Conservation (phyloP, 2,329 filamentous ascomycete genomes). For the Pseudopithomyces maydicus region DNA sequence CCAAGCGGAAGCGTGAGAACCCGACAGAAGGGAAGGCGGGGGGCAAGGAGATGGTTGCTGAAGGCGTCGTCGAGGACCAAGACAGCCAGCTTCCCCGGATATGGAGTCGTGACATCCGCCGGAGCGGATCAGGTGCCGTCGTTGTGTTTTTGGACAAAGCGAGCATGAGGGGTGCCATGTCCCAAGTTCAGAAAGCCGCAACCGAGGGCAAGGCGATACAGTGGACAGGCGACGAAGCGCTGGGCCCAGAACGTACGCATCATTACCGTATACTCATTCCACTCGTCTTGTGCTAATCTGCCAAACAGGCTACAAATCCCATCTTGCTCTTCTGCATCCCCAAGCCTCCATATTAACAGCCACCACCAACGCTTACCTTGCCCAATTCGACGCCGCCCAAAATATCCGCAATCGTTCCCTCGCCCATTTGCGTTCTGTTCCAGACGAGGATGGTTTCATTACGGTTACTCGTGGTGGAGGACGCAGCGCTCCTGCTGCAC, state of each 20-base stretch:
- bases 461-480: constrained; percentile 81
- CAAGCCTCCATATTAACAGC: constrained; percentile 68
- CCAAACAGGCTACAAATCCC: constrained; percentile 59
- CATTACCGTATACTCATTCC: neutral
- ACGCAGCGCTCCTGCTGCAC: constrained; percentile 68
- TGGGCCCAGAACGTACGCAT: constrained; percentile 59
- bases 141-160: constrained; percentile 82
- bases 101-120: constrained; percentile 74
- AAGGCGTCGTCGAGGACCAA: constrained; percentile 59
- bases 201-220: constrained; percentile 64
- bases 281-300: constrained; percentile 2
- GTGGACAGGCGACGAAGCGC: constrained; percentile 64
- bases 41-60: constrained; percentile 40
- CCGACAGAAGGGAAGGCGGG: constrained; percentile 63
- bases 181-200: constrained; percentile 68
- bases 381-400: constrained; percentile 71
- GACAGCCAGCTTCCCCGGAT: constrained; percentile 68
- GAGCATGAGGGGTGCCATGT: constrained; percentile 76
- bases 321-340: constrained; percentile 75
- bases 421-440: constrained; percentile 72
- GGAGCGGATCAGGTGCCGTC: constrained; percentile 78
- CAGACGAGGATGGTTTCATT: constrained; percentile 94
- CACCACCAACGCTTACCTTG: constrained; percentile 84
- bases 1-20: constrained; percentile 66
- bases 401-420: constrained; percentile 67